Evolutionary conservation across 1,139 yeast species (phyloP), one percentile per base, ranked within the genome.

Genomic region (Yamadazyma trypodendri): DNA sequence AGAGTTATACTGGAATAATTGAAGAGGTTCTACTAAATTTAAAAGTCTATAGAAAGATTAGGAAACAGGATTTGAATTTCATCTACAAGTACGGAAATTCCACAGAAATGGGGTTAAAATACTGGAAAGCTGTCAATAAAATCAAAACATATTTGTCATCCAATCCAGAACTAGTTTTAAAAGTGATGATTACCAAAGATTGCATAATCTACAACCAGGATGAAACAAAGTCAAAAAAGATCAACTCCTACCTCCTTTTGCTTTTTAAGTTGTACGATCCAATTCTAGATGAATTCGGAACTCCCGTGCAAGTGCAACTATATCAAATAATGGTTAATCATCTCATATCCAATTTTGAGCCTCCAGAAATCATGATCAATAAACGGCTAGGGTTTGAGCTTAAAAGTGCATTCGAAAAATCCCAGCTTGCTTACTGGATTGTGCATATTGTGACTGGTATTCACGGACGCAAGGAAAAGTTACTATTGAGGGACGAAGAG

Each of bases 51-150:
- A 69, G 61, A 46, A 59, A 55, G 42, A 54, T 77, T 14, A 58
- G 85, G 27, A 74, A 81, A 44, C 61, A 61, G 14, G 71, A 77
- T 45, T 55, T 75, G 28, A 58, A 63, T 24, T 57, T 53, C 24
- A 45, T 57, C 6, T 60, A 61, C 39, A 70, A 69, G 37, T 55
- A 37, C 32, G 73, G 72, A 2, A 74, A 72, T 42, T 55, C 69
- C 0, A 54, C 64, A 12, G 70, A 62, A 8, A 47, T 42, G 1
- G 76, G 73, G 0, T 36, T 42, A 8, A 68, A 59, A 44, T 72
- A 71, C 47, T 71, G 77, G 76, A 56, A 53, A 18, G 50, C 63
- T 11, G 48, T 75, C 20, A 54, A 54, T 11, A 50, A 49, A n/a
- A 29, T 62, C 11, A 42, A 44, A 18, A 32, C 32, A 8, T 24